Evolutionary conservation across 768 basidiomycete genomes (phyloP).

Genomic region (Phylloporus arenicola): DNA sequence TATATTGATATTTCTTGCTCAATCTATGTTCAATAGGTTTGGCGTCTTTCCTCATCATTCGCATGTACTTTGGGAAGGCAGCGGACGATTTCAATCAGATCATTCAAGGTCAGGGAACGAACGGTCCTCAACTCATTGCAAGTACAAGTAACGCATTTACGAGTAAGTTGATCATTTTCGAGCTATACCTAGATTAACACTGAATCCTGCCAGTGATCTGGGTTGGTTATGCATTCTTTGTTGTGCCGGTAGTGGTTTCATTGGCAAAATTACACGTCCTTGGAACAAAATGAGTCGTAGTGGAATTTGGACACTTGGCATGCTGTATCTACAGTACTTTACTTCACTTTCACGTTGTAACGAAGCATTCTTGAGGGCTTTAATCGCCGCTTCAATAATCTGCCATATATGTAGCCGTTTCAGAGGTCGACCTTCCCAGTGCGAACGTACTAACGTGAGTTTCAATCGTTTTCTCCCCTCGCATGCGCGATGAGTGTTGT

Average conservation of each 20-base stretch:
- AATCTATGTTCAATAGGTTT: slow-evolving; percentile 40
- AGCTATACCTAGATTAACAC: slow-evolving; percentile 1
- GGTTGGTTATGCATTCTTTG: slow-evolving; percentile 72
- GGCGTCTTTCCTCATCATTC: slow-evolving; percentile 62
- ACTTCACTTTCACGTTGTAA: too few species aligned
- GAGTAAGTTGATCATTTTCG: slow-evolving; percentile 42
- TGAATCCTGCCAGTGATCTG: slow-evolving; percentile 54
- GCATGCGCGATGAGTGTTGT: slow-evolving; percentile 75
- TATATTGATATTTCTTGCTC: not conserved
- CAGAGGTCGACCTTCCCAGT: not conserved
- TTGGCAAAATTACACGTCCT: slow-evolving; percentile 64
- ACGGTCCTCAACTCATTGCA: slow-evolving; percentile 59
- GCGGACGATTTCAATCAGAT: slow-evolving; percentile 70
- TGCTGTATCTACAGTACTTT: too few species aligned
- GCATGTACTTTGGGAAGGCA: slow-evolving; percentile 80
- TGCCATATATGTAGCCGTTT: not conserved
- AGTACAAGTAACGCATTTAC: slow-evolving; percentile 66
- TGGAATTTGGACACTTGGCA: too few species aligned
- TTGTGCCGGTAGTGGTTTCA: slow-evolving; percentile 62
- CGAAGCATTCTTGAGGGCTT: not conserved
- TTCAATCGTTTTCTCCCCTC: slow-evolving; percentile 1
- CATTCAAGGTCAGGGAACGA: slow-evolving; percentile 46
- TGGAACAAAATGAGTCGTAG: slow-evolving; percentile 32
- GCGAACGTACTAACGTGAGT: slow-evolving; percentile 13
- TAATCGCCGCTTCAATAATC: slow-evolving; percentile 19